Evolutionary conservation across 768 basidiomycete species (phyloP), one percentile per base, ranked within the genome.

Genomic region (Collybia sp.): DNA sequence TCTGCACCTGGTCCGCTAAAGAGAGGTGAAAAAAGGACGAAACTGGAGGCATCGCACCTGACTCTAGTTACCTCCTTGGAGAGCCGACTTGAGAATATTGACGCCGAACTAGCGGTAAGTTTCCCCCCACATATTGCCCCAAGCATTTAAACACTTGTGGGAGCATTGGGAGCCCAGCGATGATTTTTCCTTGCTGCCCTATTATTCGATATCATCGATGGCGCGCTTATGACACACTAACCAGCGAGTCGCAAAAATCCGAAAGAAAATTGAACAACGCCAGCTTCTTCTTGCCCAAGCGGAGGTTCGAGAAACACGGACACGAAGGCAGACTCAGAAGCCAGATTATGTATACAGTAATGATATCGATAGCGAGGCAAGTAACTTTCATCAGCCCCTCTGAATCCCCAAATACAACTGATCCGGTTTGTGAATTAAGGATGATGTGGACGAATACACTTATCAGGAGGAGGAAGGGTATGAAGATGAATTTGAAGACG

Each of bases 331-430:
- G 64, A 81, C 83, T 2, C 76, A 77, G 36, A 81, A 78, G 51
- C 85, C 87, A 40, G 85, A 90, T 69, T 93, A 93, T 64, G 87
- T 87, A 43, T 89, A 91, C 63, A 72, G 76, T 56, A 77, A 83
- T 54, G 73, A 74, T 47, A 66, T 71, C 53, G 80, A 77, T 47
- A 84, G 81, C 54, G 88, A 85, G 65, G 85, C 71, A 71, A 68
- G 79, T 68, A 40, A 35, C 51, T 41, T 54, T 52, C 46, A 39
- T 44, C 44, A 44, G 46, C 16, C 34, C 46, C 49, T 54, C 46
- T 48, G n/a, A 41, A 45, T 49, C 51, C 48, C 42, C 39, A 47
- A 42, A 43, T 46, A 64, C 62, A 49, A 63, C 55, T 40, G 25
- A 25, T 44, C 32, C 50, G 59, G 58, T 67, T 59, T 65, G 62